Percentiles rank a stretch among this genome's conserved stretches.
These are phyloP conservation scores for Lizanozyma gosingica DNA, from an alignment of 1,139 yeast species.

Conservation along the genomic window DNA sequence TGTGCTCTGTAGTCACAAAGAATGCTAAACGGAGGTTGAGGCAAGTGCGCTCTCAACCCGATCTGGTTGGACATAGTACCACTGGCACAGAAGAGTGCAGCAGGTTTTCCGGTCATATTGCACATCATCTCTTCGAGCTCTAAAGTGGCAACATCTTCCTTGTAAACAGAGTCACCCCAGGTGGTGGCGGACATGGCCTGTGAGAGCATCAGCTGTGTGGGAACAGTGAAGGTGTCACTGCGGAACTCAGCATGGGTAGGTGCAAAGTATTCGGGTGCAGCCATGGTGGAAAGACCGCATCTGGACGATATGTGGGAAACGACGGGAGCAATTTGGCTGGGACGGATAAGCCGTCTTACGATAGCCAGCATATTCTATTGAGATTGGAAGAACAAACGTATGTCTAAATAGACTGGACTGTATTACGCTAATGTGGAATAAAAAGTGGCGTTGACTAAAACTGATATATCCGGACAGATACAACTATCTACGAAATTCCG, in stretches of 20 bases:
- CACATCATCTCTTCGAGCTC: conserved; percentile 61
- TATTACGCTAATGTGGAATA: no score
- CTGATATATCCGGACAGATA: no score
- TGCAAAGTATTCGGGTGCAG: conserved; percentile 11
- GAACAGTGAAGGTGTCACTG: conserved; percentile 91
- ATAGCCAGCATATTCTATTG: no score
- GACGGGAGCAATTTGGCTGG: no score
- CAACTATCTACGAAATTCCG: no score
- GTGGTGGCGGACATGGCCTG: conserved; percentile 52
- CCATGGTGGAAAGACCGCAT: no score
- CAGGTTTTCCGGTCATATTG: conserved; percentile 68
- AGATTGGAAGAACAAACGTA: no score
- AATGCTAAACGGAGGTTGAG: conserved; percentile 81
- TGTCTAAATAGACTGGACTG: no score
- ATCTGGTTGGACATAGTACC: conserved; percentile 91
- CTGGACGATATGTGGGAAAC: no score
- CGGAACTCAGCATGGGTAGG: conserved; percentile 52
- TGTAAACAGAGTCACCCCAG: conserved; percentile 79
- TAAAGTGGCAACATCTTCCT: conserved; percentile 68
- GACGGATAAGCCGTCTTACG: no score
- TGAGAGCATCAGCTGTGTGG: conserved; percentile 66
- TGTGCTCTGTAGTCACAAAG: conserved; percentile 84
- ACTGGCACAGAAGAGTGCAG: conserved; percentile 76
- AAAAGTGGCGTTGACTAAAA: no score
- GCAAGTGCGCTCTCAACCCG: conserved; percentile 67